Percentiles rank a stretch among this genome's conserved stretches.
Conservation (phyloP, 805 yeast genomes). For the Lipomyces anomalus region DNA sequence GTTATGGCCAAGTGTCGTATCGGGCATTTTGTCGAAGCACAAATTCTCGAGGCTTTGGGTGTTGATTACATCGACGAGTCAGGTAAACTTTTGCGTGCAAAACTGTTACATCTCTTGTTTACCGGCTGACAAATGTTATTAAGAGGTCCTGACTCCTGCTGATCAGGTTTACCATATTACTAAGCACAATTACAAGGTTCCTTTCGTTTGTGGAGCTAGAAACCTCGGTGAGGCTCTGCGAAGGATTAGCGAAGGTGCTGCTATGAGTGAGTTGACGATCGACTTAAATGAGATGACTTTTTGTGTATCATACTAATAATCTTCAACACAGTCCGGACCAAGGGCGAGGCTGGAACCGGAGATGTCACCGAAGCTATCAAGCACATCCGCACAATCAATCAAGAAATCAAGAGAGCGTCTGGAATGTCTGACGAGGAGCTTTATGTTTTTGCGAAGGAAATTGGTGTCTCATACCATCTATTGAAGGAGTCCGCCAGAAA, state of each 20-base stretch:
- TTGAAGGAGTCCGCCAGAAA: conserved; percentile 45
- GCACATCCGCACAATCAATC: conserved; percentile 59
- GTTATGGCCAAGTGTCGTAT: conserved; percentile 85
- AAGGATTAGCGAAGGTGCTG: conserved; percentile 76
- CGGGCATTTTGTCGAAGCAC: conserved; percentile 80
- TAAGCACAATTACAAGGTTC: conserved; percentile 57
- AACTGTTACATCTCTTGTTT: background rate
- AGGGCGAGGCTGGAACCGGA: conserved; percentile 89
- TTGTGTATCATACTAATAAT: background rate
- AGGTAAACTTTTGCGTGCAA: conserved; percentile 7
- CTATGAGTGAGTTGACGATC: conserved; percentile 44
- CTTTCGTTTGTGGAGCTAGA: conserved; percentile 81
- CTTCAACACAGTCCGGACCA: conserved; percentile 48
- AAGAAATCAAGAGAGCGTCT: conserved; percentile 48
- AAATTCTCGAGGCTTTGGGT: conserved; percentile 62
- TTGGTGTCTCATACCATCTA: conserved; percentile 55
- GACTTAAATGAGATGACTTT: background rate
- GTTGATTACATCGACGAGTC: conserved; percentile 80
- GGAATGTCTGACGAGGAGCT: conserved; percentile 43
- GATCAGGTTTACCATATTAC: conserved; percentile 61
- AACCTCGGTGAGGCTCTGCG: conserved; percentile 77
- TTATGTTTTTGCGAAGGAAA: conserved; percentile 46
- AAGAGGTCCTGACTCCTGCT: conserved; percentile 78
- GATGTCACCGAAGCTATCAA: conserved; percentile 77
- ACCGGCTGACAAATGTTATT: background rate